Evolutionary conservation across 768 basidiomycete species (phyloP).

Genomic region (Boletus sp.): DNA sequence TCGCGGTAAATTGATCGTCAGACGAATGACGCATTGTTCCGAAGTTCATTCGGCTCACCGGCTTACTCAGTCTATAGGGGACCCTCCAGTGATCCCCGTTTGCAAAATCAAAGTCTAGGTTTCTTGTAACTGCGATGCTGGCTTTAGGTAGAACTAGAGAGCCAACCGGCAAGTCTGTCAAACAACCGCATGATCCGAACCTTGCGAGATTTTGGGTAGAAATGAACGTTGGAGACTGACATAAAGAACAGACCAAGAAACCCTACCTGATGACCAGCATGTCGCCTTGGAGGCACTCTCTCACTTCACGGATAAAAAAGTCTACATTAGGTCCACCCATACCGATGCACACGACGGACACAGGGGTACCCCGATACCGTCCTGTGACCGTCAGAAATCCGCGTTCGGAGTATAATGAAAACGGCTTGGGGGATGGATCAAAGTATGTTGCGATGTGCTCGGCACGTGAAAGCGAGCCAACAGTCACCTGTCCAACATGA

Average conservation of each 20-base stretch:
- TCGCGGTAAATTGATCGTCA: neutral
- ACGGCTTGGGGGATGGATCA: slow-evolving; percentile 56
- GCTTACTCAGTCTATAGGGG: slow-evolving; percentile 68
- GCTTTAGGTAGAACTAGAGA: slow-evolving; percentile 69
- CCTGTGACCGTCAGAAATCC: slow-evolving; percentile 76
- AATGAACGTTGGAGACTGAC: neutral
- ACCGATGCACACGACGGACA: slow-evolving; percentile 76
- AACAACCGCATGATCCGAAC: slow-evolving; percentile 77
- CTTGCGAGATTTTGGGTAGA: slow-evolving; percentile 34
- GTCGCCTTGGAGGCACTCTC: slow-evolving; percentile 68
- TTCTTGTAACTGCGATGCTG: slow-evolving; percentile 66
- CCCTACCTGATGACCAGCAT: slow-evolving; percentile 49
- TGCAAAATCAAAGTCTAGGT: slow-evolving; percentile 73
- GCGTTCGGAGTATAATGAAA: slow-evolving; percentile 65
- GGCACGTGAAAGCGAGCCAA: slow-evolving; percentile 71
- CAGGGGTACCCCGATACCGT: slow-evolving; percentile 54
- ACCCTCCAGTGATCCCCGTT: slow-evolving; percentile 36
- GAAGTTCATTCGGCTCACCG: slow-evolving; percentile 36
- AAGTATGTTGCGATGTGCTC: slow-evolving; percentile 54
- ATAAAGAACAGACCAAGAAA: neutral
- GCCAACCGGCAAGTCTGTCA: slow-evolving; percentile 68
- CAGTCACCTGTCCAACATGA: slow-evolving; percentile 52
- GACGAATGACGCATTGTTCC: neutral
- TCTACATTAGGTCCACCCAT: slow-evolving; percentile 85
- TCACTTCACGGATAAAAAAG: slow-evolving; percentile 78